phyloP scores from a whole-genome alignment of 1,139 yeast species.

The Suhomyces anneliseae region DNA sequence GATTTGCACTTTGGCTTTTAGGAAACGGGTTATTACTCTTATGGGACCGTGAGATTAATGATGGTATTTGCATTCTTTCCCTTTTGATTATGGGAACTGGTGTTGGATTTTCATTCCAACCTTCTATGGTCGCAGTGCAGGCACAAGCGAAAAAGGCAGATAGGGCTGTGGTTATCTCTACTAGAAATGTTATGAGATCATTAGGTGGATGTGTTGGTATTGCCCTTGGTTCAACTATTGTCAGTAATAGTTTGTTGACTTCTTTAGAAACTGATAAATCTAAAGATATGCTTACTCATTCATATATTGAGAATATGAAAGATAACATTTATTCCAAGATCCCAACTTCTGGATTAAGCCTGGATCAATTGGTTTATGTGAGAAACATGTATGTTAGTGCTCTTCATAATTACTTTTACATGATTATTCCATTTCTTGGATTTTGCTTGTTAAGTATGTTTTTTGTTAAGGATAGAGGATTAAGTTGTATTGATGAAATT shows the following conservation, averaged over 20 bases:
- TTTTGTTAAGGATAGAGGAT: constrained; percentile 43
- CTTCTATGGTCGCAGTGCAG: constrained; percentile 56
- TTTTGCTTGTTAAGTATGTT: constrained; percentile 37
- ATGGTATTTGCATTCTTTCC: constrained; percentile 36
- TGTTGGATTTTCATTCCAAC: constrained; percentile 54
- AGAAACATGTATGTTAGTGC: constrained; percentile 36
- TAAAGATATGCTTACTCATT: constrained; percentile 8
- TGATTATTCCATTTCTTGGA: constrained; percentile 44
- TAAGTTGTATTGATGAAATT: constrained; percentile 40
- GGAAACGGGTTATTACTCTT: constrained; percentile 39
- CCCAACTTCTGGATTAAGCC: constrained; percentile 25
- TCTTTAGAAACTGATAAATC: constrained; percentile 17
- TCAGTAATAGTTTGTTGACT: constrained; percentile 37
- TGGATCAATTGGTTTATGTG: constrained; percentile 26
- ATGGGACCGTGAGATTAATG: constrained; percentile 30
- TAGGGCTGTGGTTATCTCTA: constrained; percentile 56
- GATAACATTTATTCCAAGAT: constrained; percentile 34
- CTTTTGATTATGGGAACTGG: constrained; percentile 50
- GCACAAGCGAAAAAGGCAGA: constrained; percentile 52
- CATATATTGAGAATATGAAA: constrained; percentile 22
- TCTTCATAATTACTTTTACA: constrained; percentile 39
- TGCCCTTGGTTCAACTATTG: constrained; percentile 44
- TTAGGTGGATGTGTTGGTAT: constrained; percentile 58
- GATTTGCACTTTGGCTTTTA: constrained; percentile 45
- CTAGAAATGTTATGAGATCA: constrained; percentile 52